These are phyloP conservation scores for Amanita rimosa DNA, from an alignment of 768 basidiomycete species.

Conservation along the genomic window DNA sequence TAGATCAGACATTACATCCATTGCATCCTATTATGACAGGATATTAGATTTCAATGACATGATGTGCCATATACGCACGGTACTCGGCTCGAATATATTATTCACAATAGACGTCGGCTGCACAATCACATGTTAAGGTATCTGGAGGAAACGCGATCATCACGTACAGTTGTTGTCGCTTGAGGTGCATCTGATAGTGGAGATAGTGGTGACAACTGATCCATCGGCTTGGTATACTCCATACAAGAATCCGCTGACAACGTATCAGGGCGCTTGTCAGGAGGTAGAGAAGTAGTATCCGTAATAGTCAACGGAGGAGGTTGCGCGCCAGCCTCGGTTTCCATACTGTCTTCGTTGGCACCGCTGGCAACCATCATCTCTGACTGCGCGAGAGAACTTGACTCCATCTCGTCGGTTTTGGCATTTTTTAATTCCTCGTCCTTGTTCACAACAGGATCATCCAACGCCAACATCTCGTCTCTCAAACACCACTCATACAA, in stretches of 20 bases:
- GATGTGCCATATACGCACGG: not conserved
- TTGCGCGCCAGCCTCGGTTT: not conserved
- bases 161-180: slow-evolving; percentile 1
- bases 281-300: not conserved
- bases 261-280: not conserved
- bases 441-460: not conserved
- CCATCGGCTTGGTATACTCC: not conserved
- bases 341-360: not conserved
- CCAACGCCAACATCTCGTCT: slow-evolving; percentile 10
- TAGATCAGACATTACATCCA: not conserved
- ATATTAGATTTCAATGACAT: not conserved
- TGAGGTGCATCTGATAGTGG: not conserved
- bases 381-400: not conserved
- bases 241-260: not conserved
- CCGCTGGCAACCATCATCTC: not conserved
- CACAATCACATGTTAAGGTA: not conserved
- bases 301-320: not conserved
- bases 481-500: slow-evolving; percentile 35
- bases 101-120: not conserved
- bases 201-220: not conserved
- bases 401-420: not conserved
- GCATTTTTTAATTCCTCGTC: not conserved
- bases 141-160: not conserved
- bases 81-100: not conserved
- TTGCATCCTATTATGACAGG: not conserved